phyloP scores from a whole-genome alignment of 1,284 basidiomycete species.

The Austroboletus novae-zelandiae region DNA sequence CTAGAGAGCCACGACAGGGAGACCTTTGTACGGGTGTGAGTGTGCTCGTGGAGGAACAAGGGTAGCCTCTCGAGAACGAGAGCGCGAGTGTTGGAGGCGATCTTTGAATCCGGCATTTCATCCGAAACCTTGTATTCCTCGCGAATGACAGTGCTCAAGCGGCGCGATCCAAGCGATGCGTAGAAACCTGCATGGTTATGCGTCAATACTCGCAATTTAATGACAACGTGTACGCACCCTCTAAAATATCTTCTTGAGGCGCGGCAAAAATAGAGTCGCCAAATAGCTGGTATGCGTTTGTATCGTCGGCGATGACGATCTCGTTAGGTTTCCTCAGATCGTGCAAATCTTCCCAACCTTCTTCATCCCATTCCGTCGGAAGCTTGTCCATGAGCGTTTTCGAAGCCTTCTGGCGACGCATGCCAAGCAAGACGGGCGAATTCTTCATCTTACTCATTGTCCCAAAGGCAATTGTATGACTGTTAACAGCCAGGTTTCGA shows the following conservation, averaged over 20 bases:
- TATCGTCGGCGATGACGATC: slow-evolving; percentile 81
- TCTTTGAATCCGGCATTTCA: slow-evolving; percentile 50
- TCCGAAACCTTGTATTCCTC: slow-evolving; percentile 68
- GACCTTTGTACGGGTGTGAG: slow-evolving; percentile 66
- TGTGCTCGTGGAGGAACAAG: slow-evolving; percentile 89
- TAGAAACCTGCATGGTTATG: slow-evolving; percentile 55
- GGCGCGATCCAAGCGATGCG: slow-evolving; percentile 60
- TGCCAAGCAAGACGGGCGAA: slow-evolving; percentile 72
- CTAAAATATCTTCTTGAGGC: slow-evolving; percentile 87
- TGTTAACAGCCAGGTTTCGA: slow-evolving; percentile 81
- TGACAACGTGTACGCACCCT: slow-evolving; percentile 45
- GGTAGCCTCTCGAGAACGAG: slow-evolving; percentile 87
- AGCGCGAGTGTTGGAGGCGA: slow-evolving; percentile 49
- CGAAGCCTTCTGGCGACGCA: slow-evolving; percentile 40
- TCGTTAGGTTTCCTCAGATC: slow-evolving; percentile 61
- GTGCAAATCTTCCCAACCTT: slow-evolving; percentile 65
- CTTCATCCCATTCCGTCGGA: slow-evolving; percentile 51
- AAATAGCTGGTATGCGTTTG: slow-evolving; percentile 74
- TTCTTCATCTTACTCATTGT: slow-evolving; percentile 67
- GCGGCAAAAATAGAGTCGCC: slow-evolving; percentile 76
- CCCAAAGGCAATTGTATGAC: slow-evolving; percentile 52
- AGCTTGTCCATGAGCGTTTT: slow-evolving; percentile 39
- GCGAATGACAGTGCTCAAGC: slow-evolving; percentile 69
- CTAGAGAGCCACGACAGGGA: slow-evolving; percentile 75
- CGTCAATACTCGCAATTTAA: background rate